Base-by-base conservation (phyloP, 306 rosid species). In the Pyrus bretschneideri region DNA sequence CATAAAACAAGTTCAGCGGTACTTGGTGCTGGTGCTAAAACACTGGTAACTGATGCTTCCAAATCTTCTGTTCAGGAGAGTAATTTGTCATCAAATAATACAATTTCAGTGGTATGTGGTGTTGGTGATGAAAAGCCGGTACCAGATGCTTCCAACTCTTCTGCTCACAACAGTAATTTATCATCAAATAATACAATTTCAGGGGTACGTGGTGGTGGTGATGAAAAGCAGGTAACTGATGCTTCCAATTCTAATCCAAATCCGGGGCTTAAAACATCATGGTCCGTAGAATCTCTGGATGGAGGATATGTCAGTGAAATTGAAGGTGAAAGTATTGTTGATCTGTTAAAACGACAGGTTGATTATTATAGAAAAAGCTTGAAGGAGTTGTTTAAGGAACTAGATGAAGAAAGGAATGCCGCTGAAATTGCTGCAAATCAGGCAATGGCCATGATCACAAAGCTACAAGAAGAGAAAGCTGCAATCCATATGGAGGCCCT, bases 401-500 rank as follows among this genome's bases (percentile, higher is more conserved):
- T 95, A 72, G 96, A 92, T 75, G 97, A 83, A 89, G 98, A 95
- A 84, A 85, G 97, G 79, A 95, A 78, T 54, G 98, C 97, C 29
- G 72, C 97, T 63, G 90, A 83, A 72, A 79, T 90, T 69, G 97
- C 98, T 40, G 88, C 90, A 76, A 86, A 87, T 88, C 85, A 90
- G 87, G 89, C 98, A 21, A 89, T 95, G 98, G 90, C 97, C 81
- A 92, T 95, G 98, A 95, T 95, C 72, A 95, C 95, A 25, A 87
- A 94, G 88, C 84, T 95, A 73, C 98, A 95, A 71, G 97, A 90
- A 85, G 98, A 95, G 87, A 95, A 95, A 84, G 92, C 98, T 40
- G 83, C 94, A 18, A 80, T 95, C 42, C 93, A 89, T 51, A 89
- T 92, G 98, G 97, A 95, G 81, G 90, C 97, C 80, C 91, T 85